Evolutionary conservation across 1,284 basidiomycete species (phyloP).

Genomic region (Ganoderma lingzhi): DNA sequence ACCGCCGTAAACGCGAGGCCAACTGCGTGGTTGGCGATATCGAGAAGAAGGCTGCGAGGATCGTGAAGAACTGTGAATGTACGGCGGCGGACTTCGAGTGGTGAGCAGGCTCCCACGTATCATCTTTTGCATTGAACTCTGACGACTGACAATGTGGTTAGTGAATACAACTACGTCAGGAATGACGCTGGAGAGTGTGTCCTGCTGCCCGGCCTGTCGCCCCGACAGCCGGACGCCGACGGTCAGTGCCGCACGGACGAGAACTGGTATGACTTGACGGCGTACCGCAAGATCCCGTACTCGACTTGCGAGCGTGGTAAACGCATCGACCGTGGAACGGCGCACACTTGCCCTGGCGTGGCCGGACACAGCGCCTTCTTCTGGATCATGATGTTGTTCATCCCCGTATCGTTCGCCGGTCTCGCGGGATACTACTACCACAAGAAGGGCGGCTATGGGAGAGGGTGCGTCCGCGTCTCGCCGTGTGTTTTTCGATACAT

Average conservation of each 20-base stretch:
- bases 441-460: slow-evolving; percentile 67
- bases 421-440: slow-evolving; percentile 85
- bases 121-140: background rate
- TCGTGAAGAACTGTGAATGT: slow-evolving; percentile 82
- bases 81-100: slow-evolving; percentile 87
- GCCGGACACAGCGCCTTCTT: slow-evolving; percentile 76
- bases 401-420: slow-evolving; percentile 80
- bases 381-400: slow-evolving; percentile 80
- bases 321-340: slow-evolving; percentile 73
- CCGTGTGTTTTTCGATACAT: background rate
- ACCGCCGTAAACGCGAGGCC: slow-evolving; percentile 81
- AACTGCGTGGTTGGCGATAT: slow-evolving; percentile 87
- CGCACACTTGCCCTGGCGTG: slow-evolving; percentile 84
- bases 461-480: slow-evolving; percentile 66
- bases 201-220: slow-evolving; percentile 61
- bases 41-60: slow-evolving; percentile 57
- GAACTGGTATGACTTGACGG: slow-evolving; percentile 92
- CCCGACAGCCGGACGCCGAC: slow-evolving; percentile 21
- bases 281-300: slow-evolving; percentile 89
- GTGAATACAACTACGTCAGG: slow-evolving; percentile 90
- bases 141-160: slow-evolving; percentile 39
- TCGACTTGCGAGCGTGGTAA: slow-evolving; percentile 84
- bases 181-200: slow-evolving; percentile 78
- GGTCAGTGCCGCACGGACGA: slow-evolving; percentile 72
- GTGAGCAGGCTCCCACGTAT: slow-evolving; percentile 50